These are phyloP conservation scores for Schoenoplectus tabernaemontani DNA, from an alignment of 202 grass and related monocot species.

Conservation along the genomic window DNA sequence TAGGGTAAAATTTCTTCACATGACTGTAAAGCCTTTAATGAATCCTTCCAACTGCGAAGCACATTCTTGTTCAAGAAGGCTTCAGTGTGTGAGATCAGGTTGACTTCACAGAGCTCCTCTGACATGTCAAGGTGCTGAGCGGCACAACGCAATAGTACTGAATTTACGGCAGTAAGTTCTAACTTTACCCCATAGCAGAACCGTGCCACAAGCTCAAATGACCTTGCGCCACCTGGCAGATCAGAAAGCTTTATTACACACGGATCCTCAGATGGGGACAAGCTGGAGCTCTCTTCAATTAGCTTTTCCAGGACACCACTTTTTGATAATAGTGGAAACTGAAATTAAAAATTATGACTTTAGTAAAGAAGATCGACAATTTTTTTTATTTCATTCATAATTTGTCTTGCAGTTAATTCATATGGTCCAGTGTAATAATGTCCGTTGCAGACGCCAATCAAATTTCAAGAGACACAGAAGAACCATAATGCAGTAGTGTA, in stretches of 20 bases:
- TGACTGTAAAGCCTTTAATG: slow-evolving; percentile 59
- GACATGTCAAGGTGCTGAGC: slow-evolving; percentile 90
- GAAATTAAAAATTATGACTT: slow-evolving; percentile 26
- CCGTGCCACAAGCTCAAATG: slow-evolving; percentile 89
- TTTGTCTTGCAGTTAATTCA: not conserved
- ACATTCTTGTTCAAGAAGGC: slow-evolving; percentile 69
- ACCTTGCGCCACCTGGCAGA: slow-evolving; percentile 62
- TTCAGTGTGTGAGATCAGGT: slow-evolving; percentile 81
- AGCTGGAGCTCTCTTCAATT: slow-evolving; percentile 56
- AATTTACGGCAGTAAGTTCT: slow-evolving; percentile 73
- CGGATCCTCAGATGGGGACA: slow-evolving; percentile 31
- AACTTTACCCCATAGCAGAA: slow-evolving; percentile 93
- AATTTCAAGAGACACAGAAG: slow-evolving; percentile 21
- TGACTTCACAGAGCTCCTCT: slow-evolving; percentile 73
- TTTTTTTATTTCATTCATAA: slow-evolving; percentile 7
- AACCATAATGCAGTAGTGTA: not conserved
- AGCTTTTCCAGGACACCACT: slow-evolving; percentile 56
- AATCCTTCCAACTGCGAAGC: slow-evolving; percentile 82
- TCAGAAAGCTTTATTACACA: slow-evolving; percentile 47
- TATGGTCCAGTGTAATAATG: not conserved
- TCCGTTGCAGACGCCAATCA: not conserved
- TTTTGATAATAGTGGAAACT: slow-evolving; percentile 94
- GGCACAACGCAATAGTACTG: slow-evolving; percentile 62
- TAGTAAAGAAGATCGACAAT: not conserved
- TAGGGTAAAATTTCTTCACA: slow-evolving; percentile 68